Evolutionary conservation across 768 basidiomycete species (phyloP), one percentile per base, ranked within the genome.

Genomic region (Boletus tomentosulus): DNA sequence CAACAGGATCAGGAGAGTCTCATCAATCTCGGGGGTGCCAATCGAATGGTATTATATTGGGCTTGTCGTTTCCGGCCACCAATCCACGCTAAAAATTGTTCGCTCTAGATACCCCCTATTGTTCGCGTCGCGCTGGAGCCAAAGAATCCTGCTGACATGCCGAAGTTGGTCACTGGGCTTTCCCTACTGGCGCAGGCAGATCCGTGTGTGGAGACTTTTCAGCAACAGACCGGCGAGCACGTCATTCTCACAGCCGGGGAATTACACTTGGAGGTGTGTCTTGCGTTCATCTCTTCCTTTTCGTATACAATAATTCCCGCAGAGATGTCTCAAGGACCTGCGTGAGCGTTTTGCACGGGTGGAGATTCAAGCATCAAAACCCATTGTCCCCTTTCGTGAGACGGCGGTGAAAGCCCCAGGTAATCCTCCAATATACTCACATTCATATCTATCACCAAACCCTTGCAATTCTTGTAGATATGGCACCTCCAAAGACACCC

Each of bases 321-420:
- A 98, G 94, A 84, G 97, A 57, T 99, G 97, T 69, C 72, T 98
- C 41, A 96, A 93, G 71, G 97, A 98, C 69, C 75, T 99, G n/a
- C 82, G 89, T 22, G 97, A 98, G 68, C 80, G 97, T 34, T 98
- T 98, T 69, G 96, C 97, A 3, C 82, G 85, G 55, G 84, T 98
- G 33, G 92, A 92, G 45, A 94, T 99, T 30, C 92, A 94, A 61
- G 86, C 88, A 2, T 98, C 95, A 1, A 85, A 93, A 62, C 94
- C 95, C 0, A 98, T 98, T 53, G 97, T 99, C 3, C 97, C 97
- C 11, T 99, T 98, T 76, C 82, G 97, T 38, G 97, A 98, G 71
- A 98, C 97, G 0, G 90, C 92, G 0, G 81, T 96, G 13, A 88
- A 83, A 61, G 92, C 78, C 3, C 65, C 77, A 62, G 92, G 92